These are phyloP conservation scores for Pyrenopolyporus hunteri DNA, from an alignment of 495 filamentous ascomycete species.

Conservation along the genomic window DNA sequence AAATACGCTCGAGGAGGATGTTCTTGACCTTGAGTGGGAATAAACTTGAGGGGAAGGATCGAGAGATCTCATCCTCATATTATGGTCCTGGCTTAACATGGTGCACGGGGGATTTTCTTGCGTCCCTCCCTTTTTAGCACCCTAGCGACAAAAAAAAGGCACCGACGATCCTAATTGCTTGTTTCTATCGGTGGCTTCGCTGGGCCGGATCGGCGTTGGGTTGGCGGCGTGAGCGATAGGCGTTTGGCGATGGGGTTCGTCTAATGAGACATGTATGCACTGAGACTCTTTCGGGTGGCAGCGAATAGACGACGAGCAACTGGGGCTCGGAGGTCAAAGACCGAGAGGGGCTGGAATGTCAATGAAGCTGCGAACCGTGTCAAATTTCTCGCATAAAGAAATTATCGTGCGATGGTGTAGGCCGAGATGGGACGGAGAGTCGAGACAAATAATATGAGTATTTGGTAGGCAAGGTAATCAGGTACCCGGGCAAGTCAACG, in stretches of 20 bases:
- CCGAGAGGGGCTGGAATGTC: slow-evolving; percentile 6
- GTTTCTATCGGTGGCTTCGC: slow-evolving; percentile 26
- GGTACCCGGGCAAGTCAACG: slow-evolving; percentile 39
- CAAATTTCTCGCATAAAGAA: slow-evolving; percentile 18
- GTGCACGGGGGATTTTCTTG: slow-evolving; percentile 9
- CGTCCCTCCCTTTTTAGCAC: slow-evolving; percentile 20
- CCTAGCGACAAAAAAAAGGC: slow-evolving; percentile 17
- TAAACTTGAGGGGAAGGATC: slow-evolving; percentile 47
- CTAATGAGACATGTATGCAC: slow-evolving; percentile 34
- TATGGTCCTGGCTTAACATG: slow-evolving; percentile 42
- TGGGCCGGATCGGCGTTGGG: slow-evolving; percentile 36
- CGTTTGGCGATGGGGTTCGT: slow-evolving; percentile 30
- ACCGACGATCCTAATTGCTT: slow-evolving; percentile 34
- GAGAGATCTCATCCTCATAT: slow-evolving; percentile 42
- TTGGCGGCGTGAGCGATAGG: slow-evolving; percentile 27
- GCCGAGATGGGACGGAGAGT: slow-evolving; percentile 18
- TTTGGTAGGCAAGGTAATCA: slow-evolving; percentile 31
- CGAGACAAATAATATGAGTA: slow-evolving; percentile 16
- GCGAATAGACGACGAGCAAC: slow-evolving; percentile 13
- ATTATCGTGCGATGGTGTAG: slow-evolving; percentile 29
- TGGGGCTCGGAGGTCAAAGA: neutral
- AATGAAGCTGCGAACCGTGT: slow-evolving; percentile 11
- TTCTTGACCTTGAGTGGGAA: slow-evolving; percentile 61
- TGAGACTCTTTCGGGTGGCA: slow-evolving; percentile 14
- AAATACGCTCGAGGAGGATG: slow-evolving; percentile 65